Evolutionary conservation across 805 yeast genomes (phyloP).

Genomic region (Starmera dryadoides): DNA sequence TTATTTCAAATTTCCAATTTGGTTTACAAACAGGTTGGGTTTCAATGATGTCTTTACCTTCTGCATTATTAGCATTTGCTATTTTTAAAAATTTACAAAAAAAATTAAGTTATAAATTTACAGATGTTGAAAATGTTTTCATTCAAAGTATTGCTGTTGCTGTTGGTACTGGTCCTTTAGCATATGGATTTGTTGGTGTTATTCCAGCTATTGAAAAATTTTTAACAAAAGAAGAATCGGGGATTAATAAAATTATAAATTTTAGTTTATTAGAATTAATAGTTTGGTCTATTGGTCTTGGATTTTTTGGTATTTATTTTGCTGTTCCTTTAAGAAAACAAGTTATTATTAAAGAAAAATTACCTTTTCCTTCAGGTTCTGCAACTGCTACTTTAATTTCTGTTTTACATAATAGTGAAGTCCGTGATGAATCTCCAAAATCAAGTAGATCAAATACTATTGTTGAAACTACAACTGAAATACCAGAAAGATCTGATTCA

Average conservation of each 20-base stretch:
- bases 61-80: constrained; percentile 83
- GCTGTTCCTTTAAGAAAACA: constrained; percentile 85
- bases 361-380: constrained; percentile 91
- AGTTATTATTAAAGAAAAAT: constrained; percentile 78
- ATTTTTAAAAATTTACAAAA: constrained; percentile 54
- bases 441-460: too few relatives aligned
- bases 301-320: constrained; percentile 92
- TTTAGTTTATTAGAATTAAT: constrained; percentile 48
- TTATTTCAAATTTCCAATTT: constrained; percentile 89
- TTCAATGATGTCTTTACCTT: constrained; percentile 96
- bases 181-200: constrained; percentile 92
- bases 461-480: too few relatives aligned
- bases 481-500: neutral
- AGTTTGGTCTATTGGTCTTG: constrained; percentile 81
- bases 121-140: constrained; percentile 92
- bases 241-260: constrained; percentile 32
- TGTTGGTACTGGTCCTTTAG: constrained; percentile 94
- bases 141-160: constrained; percentile 93
- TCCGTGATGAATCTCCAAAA: constrained; percentile 18
- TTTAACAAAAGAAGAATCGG: constrained; percentile 71
- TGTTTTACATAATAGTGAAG: constrained; percentile 70
- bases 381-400: constrained; percentile 93
- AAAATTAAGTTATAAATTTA: constrained; percentile 36
- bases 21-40: constrained; percentile 99
- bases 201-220: constrained; percentile 94